Base-by-base conservation (phyloP, 2,329 filamentous ascomycete genomes). In the Colletotrichum truncatum region DNA sequence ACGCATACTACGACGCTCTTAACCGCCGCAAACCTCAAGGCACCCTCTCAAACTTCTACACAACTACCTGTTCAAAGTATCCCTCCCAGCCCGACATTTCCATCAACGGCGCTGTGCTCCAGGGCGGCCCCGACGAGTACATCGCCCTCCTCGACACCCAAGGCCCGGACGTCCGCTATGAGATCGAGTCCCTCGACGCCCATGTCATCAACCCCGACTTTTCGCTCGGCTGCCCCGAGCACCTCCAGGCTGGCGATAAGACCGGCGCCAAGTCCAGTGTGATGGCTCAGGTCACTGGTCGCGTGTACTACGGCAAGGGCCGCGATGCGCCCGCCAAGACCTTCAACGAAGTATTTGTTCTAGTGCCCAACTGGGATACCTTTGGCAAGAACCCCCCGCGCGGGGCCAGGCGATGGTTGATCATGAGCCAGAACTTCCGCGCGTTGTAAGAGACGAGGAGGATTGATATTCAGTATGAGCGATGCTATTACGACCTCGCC, bases 311-410 rank as follows among this genome's bases (percentile, higher is more conserved):
- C 73, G 89, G 89, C 51, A 86, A 87, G 64, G 85, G 83, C 64
- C 84, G 84, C 70, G 87, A 90, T 28, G 86, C 87, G 12, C 85
- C 85, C 12, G 85, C 88, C 75, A 88, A 88, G 70, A 88, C 87
- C 34, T 97, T 97, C 76, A 91, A 89, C 72, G 94, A 97, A 76
- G 90, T 86, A 1, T 91, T 97, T 74, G 86, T 97, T 23, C 82
- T 97, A 58, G 91, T 95, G 36, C 93, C 94, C 7, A 93, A 93
- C 78, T 85, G 88, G 86, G 86, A 89, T 68, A 78, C 83, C 0
- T 81, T 85, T 69, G 81, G 79, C 4, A 79, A 80, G 59, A 88
- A 87, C 68, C 83, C 86, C 34, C 76, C 84, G 3, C 84, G 84
- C 64, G 83, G 83, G 1, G 72, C 83, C 56, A 86, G 84, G 73